phyloP scores from a whole-genome alignment of 805 yeast species.

The Lipomyces yamanashiensis region DNA sequence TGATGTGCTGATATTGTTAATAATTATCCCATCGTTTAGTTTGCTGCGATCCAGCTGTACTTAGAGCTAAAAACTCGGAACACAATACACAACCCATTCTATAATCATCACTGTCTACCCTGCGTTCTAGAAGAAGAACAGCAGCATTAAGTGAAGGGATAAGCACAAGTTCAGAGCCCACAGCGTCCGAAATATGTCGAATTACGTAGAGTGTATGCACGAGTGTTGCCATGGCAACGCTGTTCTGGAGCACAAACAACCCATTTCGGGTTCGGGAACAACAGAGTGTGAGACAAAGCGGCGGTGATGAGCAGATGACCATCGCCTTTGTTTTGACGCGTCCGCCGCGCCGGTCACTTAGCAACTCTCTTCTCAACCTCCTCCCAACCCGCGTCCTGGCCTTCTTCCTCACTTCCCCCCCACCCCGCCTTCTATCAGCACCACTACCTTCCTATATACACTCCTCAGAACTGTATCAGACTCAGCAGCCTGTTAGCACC shows the following conservation, averaged over 20 bases:
- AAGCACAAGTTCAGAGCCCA: no score
- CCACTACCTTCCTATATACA: not conserved
- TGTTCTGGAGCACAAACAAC: not conserved
- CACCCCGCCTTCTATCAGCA: not conserved
- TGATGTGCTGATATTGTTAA: no score
- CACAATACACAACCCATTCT: no score
- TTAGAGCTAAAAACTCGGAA: no score
- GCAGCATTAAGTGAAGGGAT: no score
- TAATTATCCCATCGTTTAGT: no score
- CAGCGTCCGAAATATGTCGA: no score
- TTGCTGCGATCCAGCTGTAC: no score
- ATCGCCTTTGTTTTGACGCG: constrained; percentile 16
- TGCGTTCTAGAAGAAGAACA: no score
- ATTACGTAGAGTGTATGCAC: not conserved
- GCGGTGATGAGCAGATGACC: constrained; percentile 9
- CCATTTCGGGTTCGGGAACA: constrained; percentile 8
- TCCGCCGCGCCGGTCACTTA: constrained; percentile 21
- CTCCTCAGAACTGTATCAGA: not conserved
- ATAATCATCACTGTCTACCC: no score
- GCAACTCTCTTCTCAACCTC: not conserved
- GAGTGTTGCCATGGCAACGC: constrained; percentile 17
- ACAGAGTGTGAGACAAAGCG: constrained; percentile 4
- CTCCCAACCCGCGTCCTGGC: not conserved
- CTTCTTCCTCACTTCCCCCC: not conserved
- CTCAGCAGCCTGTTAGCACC: not conserved